These are phyloP conservation scores for Ambrosia trifida DNA, from an alignment of 129 eudicot genomes.

Conservation along the genomic window DNA sequence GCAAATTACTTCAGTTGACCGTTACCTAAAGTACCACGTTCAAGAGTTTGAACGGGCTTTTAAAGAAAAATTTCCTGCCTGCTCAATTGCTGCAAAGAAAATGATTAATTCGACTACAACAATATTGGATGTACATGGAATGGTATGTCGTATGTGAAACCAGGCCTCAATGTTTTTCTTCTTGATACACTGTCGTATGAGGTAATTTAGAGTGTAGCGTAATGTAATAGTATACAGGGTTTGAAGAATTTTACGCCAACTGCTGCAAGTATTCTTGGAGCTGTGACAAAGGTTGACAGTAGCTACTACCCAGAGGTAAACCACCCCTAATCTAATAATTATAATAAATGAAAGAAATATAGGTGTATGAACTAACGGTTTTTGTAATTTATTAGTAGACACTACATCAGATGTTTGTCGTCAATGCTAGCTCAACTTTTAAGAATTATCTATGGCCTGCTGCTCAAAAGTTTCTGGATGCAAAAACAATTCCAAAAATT, in stretches of 20 bases:
- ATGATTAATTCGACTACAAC: conserved; percentile 78
- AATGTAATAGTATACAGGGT: conserved; percentile 52
- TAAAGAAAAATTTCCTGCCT: conserved; percentile 77
- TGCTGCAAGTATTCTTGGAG: conserved; percentile 75
- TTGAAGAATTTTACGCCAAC: conserved; percentile 70
- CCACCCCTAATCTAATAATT: neutral
- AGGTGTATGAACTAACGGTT: conserved; percentile 10
- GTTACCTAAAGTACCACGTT: conserved; percentile 78
- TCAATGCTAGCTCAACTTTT: conserved; percentile 79
- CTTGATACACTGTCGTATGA: neutral
- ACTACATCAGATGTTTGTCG: conserved; percentile 72
- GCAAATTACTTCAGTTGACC: conserved; percentile 70
- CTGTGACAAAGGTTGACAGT: conserved; percentile 74
- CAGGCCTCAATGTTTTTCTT: neutral
- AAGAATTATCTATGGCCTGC: conserved; percentile 90
- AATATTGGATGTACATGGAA: conserved; percentile 85
- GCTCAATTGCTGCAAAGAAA: conserved; percentile 85
- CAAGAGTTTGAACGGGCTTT: conserved; percentile 84
- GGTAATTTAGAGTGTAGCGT: conserved; percentile 8
- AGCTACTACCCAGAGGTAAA: conserved; percentile 85
- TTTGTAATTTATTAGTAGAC: conserved; percentile 53
- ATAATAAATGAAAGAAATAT: neutral
- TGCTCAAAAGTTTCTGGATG: conserved; percentile 74
- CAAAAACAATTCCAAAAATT: conserved; percentile 70
- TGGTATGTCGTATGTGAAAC: conserved; percentile 48